Conservation (phyloP, 1,139 yeast species). For the Taphrina betulina region DNA sequence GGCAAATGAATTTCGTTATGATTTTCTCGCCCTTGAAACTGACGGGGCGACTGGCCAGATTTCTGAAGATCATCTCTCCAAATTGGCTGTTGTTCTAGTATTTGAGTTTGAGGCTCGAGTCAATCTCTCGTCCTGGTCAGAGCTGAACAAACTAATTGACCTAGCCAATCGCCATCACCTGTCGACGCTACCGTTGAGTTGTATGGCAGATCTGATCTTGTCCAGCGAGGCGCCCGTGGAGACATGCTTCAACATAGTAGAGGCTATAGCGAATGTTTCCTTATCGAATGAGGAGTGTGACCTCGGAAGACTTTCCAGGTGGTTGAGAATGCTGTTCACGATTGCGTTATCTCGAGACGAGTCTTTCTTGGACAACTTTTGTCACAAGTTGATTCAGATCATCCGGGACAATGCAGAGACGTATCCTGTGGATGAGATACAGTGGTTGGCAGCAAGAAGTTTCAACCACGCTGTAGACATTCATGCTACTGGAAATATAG, state of each 20-base stretch:
- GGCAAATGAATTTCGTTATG: too few species aligned
- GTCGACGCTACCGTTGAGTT: slow-evolving; percentile 29
- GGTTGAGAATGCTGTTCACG: slow-evolving; percentile 35
- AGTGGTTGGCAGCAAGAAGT: slow-evolving; percentile 36
- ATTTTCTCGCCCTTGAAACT: too few species aligned
- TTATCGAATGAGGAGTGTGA: slow-evolving; percentile 4
- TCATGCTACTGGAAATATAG: slow-evolving; percentile 29
- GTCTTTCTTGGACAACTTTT: background rate
- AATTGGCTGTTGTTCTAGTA: slow-evolving; percentile 11
- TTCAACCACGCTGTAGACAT: slow-evolving; percentile 38
- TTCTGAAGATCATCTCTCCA: too few species aligned
- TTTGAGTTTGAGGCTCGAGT: slow-evolving; percentile 25
- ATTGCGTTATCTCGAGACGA: slow-evolving; percentile 32
- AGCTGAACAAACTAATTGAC: slow-evolving; percentile 27
- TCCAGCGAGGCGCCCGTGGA: slow-evolving; percentile 13
- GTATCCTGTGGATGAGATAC: slow-evolving; percentile 37
- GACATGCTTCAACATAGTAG: slow-evolving; percentile 6
- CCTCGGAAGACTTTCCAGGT: slow-evolving; percentile 33
- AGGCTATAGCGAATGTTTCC: slow-evolving; percentile 7
- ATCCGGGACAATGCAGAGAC: slow-evolving; percentile 13
- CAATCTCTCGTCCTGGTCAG: slow-evolving; percentile 3
- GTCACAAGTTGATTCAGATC: slow-evolving; percentile 10
- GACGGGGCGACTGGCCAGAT: too few species aligned
- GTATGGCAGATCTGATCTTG: slow-evolving; percentile 24
- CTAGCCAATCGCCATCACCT: slow-evolving; percentile 32